Evolutionary conservation across 2,329 filamentous ascomycete species (phyloP).

Genomic region (Pseudocercospora macadamiae): DNA sequence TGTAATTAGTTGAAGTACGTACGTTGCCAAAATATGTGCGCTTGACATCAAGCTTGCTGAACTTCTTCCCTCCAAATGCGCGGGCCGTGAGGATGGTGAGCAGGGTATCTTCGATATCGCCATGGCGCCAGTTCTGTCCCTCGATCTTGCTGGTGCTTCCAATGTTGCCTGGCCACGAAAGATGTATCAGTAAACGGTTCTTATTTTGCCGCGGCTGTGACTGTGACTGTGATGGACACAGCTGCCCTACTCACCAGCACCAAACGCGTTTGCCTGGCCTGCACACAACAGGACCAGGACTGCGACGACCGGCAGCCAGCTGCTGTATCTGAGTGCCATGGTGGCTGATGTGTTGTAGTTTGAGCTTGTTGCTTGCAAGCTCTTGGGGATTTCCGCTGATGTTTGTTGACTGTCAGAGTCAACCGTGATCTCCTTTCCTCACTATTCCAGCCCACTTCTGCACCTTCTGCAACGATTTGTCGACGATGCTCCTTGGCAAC

Average conservation of each 20-base stretch:
- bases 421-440: background rate
- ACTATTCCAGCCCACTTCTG: background rate
- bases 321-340: conserved; percentile 27
- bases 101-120: conserved; percentile 59
- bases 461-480: background rate
- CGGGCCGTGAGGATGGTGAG: conserved; percentile 58
- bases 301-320: conserved; percentile 28
- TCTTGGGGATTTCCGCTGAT: background rate
- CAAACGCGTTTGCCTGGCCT: conserved; percentile 42
- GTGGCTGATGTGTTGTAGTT: background rate
- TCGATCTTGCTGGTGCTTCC: conserved; percentile 74
- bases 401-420: background rate
- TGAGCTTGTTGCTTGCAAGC: background rate
- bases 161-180: conserved; percentile 71
- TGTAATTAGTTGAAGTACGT: too few relatives aligned
- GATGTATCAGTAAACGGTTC: background rate
- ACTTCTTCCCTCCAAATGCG: conserved; percentile 73
- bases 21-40: conserved; percentile 95
- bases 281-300: conserved; percentile 31
- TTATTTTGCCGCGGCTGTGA: too few relatives aligned
- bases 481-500: background rate
- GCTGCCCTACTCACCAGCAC: conserved; percentile 58
- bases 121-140: conserved; percentile 57
- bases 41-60: conserved; percentile 78
- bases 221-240: too few relatives aligned